Conservation (phyloP, 2,329 filamentous ascomycete species). For the Grosmannia penicillata region DNA sequence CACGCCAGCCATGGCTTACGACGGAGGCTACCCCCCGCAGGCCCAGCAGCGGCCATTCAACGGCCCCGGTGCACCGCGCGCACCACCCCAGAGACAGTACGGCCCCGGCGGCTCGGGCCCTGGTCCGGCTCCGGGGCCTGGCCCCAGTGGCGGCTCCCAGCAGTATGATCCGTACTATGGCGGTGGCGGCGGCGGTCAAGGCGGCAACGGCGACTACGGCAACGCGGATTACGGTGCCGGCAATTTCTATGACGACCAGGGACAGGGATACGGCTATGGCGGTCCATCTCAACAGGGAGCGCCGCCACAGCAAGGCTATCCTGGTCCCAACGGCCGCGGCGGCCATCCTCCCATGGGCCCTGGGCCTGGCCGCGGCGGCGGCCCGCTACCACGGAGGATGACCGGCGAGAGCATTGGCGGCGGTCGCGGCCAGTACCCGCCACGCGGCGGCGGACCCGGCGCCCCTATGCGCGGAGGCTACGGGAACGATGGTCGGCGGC, state of each 20-base stretch:
- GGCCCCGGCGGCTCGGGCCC: constrained; percentile 17
- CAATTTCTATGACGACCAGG: constrained; percentile 29
- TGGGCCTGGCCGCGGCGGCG: constrained; percentile 20
- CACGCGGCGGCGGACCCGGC: constrained; percentile 19
- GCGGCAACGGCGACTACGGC: constrained; percentile 16
- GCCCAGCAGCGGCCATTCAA: constrained; percentile 31
- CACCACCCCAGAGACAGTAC: constrained; percentile 22
- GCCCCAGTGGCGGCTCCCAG: constrained; percentile 12
- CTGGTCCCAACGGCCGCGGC: too few species aligned
- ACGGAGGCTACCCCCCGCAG: constrained; percentile 26
- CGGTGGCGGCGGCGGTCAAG: constrained; percentile 29
- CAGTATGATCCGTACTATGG: constrained; percentile 32
- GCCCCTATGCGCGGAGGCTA: constrained; percentile 18
- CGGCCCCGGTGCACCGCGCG: constrained; percentile 27
- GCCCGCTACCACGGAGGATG: constrained; percentile 26
- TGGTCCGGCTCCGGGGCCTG: constrained; percentile 13
- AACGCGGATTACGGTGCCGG: constrained; percentile 18
- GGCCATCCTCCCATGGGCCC: too few species aligned
- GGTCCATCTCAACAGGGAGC: constrained; percentile 25
- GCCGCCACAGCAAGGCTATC: too few species aligned
- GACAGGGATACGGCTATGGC: constrained; percentile 28
- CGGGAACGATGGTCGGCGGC: constrained; percentile 12
- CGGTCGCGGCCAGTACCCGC: constrained; percentile 22
- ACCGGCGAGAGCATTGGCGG: constrained; percentile 23
- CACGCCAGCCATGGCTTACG: constrained; percentile 38